Percentiles rank a stretch among this genome's conserved stretches.
Conservation (phyloP, 73 alveolate genomes). For the Tetrahymena borealis region DNA sequence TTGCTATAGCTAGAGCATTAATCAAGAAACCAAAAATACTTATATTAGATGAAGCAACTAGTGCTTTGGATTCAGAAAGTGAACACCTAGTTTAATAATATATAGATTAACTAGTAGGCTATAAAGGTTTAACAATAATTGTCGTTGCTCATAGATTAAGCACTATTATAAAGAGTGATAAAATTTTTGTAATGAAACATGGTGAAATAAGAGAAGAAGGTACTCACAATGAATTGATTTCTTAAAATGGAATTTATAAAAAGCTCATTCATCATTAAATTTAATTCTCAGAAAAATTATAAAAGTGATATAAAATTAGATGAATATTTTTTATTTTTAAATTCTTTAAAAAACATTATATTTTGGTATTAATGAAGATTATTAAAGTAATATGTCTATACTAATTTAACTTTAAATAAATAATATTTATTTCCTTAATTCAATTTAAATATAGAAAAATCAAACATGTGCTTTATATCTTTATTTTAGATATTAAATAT, state of each 20-base stretch:
- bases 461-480: too few relatives aligned
- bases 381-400: too few relatives aligned
- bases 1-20: neutral
- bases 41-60: constrained; percentile 51
- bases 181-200: constrained; percentile 57
- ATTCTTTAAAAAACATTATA: too few relatives aligned
- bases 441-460: too few relatives aligned
- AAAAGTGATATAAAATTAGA: too few relatives aligned
- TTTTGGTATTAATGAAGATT: too few relatives aligned
- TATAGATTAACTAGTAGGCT: constrained; percentile 17
- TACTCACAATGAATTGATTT: constrained; percentile 51
- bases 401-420: too few relatives aligned
- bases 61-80: constrained; percentile 46
- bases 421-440: too few relatives aligned
- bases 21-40: constrained; percentile 9
- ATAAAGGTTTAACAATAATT: constrained; percentile 45
- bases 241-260: constrained; percentile 27
- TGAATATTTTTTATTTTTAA: too few relatives aligned
- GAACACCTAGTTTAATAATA: constrained; percentile 20
- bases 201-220: constrained; percentile 69
- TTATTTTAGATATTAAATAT: neutral
- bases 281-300: too few relatives aligned
- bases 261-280: neutral
- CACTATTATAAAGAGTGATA: constrained; percentile 56
- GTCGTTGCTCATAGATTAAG: constrained; percentile 71